These are phyloP conservation scores for Lippia alba DNA, from an alignment of 305 asterid genomes.

Conservation along the genomic window DNA sequence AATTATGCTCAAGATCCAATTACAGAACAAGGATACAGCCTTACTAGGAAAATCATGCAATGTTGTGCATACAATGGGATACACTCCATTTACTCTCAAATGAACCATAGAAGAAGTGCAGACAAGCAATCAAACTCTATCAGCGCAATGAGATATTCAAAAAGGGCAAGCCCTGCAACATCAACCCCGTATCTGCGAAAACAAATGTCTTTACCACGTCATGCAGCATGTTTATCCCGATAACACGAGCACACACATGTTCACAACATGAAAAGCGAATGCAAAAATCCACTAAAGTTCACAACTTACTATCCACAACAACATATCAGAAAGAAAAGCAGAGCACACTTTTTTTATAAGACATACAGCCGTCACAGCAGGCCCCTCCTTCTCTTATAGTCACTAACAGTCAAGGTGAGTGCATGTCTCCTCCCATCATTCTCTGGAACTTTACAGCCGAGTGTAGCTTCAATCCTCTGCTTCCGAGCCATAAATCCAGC, in stretches of 20 bases:
- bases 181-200: neutral
- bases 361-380: constrained; percentile 57
- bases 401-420: constrained; percentile 84
- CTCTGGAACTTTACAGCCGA: constrained; percentile 81
- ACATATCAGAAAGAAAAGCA: neutral
- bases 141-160: neutral
- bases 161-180: neutral
- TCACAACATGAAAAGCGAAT: neutral
- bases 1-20: too few species aligned
- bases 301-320: neutral
- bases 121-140: neutral
- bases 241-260: constrained; percentile 6
- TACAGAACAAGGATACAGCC: too few species aligned
- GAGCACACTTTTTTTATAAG: neutral
- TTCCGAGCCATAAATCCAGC: constrained; percentile 91
- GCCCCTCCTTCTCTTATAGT: constrained; percentile 93
- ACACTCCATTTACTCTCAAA: too few species aligned
- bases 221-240: constrained; percentile 11
- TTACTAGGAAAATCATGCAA: too few species aligned
- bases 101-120: too few species aligned
- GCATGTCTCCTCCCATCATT: constrained; percentile 91
- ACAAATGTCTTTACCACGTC: too few species aligned
- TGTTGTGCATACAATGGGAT: too few species aligned
- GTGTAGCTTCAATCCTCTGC: constrained; percentile 84
- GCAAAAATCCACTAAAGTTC: neutral